Evolutionary conservation across 2,329 filamentous ascomycete species (phyloP).

Genomic region (Epichloe hybrida): DNA sequence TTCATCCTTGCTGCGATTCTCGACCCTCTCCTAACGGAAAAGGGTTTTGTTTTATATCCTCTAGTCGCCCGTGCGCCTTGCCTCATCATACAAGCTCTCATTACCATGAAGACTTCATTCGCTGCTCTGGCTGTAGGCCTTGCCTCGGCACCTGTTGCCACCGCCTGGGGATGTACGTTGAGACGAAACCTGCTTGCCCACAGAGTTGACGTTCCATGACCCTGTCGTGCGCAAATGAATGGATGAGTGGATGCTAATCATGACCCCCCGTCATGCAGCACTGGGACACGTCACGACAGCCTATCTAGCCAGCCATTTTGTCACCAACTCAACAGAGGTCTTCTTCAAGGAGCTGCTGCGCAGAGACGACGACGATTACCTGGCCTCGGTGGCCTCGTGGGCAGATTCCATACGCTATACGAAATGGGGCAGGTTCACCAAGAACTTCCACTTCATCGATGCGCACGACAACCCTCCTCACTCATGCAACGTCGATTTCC

Average conservation of each 20-base stretch:
- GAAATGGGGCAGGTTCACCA: constrained; percentile 46
- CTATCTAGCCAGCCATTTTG: constrained; percentile 47
- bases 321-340: constrained; percentile 38
- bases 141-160: constrained; percentile 19
- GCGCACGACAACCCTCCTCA: constrained; percentile 48
- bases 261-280: constrained; percentile 20
- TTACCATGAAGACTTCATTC: constrained; percentile 20
- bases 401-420: constrained; percentile 54
- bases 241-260: background rate
- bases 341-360: constrained; percentile 45
- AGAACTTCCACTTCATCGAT: constrained; percentile 56
- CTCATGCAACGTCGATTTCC: constrained; percentile 42
- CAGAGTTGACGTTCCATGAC: background rate
- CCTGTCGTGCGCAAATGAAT: background rate
- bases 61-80: background rate
- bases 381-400: constrained; percentile 53
- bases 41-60: background rate
- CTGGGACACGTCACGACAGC: constrained; percentile 54
- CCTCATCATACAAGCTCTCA: background rate
- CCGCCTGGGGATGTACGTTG: constrained; percentile 30
- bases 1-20: background rate
- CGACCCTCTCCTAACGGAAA: background rate
- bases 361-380: constrained; percentile 41
- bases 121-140: constrained; percentile 17
- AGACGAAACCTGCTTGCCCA: background rate